Evolutionary conservation across 352 stramenopile genomes (phyloP).

Genomic region (Pythium myriotylum): DNA sequence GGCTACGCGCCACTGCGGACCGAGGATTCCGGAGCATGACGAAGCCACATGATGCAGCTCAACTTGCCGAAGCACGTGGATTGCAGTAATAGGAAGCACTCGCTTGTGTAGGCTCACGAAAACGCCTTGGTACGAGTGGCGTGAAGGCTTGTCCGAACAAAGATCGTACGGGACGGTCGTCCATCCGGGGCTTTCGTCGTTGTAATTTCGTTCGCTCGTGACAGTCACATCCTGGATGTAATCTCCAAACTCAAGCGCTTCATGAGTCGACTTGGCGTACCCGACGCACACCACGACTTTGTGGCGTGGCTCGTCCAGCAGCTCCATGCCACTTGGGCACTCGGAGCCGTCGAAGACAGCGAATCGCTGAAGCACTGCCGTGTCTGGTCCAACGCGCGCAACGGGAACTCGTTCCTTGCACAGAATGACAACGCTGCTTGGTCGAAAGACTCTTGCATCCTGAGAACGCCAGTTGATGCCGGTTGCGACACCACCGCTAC

Average conservation of each 20-base stretch:
- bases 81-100: conserved; percentile 36
- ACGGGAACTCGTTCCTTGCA: conserved; percentile 6
- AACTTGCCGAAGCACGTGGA: conserved; percentile 35
- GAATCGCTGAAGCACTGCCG: conserved; percentile 13
- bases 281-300: conserved; percentile 36
- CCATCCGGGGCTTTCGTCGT: conserved; percentile 44
- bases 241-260: conserved; percentile 18
- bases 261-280: conserved; percentile 15
- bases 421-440: not conserved
- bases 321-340: conserved; percentile 4
- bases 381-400: conserved; percentile 1
- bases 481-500: conserved; percentile 11
- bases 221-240: conserved; percentile 49
- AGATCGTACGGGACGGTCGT: conserved; percentile 30
- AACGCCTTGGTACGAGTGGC: conserved; percentile 4
- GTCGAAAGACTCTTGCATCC: not conserved
- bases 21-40: not conserved
- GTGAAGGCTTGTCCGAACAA: not conserved
- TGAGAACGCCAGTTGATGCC: conserved; percentile 31
- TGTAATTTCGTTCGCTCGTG: conserved; percentile 48
- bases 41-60: not conserved
- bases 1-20: conserved; percentile 1
- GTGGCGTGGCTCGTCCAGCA: conserved; percentile 14
- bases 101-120: conserved; percentile 39
- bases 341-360: conserved; percentile 3